These are phyloP conservation scores for Coprinellus aureogranulatus DNA, from an alignment of 768 basidiomycete species.

Conservation along the genomic window DNA sequence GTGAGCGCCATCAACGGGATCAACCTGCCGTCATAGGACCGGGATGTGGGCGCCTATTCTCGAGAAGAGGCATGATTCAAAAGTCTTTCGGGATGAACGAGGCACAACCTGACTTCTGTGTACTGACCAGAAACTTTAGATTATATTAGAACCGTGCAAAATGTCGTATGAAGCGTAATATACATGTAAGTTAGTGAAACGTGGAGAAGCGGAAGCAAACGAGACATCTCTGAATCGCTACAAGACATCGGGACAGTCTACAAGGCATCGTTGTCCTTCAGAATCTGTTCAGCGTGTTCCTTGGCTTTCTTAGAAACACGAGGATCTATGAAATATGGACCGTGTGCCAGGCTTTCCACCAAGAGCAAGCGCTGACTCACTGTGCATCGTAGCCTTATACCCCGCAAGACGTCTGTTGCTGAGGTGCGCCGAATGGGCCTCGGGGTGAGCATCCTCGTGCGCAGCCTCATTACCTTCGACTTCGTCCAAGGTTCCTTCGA, in stretches of 20 bases:
- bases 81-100: too few relatives aligned
- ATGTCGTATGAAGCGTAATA: too few relatives aligned
- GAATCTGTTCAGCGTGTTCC: slow-evolving; percentile 12
- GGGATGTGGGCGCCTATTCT: too few relatives aligned
- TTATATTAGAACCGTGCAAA: too few relatives aligned
- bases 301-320: slow-evolving; percentile 15
- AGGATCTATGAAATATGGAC: slow-evolving; percentile 9
- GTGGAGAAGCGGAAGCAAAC: neutral
- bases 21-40: too few relatives aligned
- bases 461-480: too few relatives aligned
- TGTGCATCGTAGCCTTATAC: slow-evolving; percentile 30
- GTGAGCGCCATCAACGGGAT: neutral
- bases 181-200: neutral
- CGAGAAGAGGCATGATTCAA: too few relatives aligned
- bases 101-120: too few relatives aligned
- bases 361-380: slow-evolving; percentile 10
- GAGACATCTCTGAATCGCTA: neutral
- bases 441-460: too few relatives aligned
- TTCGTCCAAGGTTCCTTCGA: too few relatives aligned
- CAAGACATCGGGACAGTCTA: neutral
- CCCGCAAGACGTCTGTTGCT: slow-evolving; percentile 17
- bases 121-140: too few relatives aligned
- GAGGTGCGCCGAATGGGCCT: too few relatives aligned
- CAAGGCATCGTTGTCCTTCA: slow-evolving; percentile 13
- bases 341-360: neutral